Evolutionary conservation across 208 protist genomes (phyloP), one percentile per base, ranked within the genome.

Genomic region (Crithidia bombi): DNA sequence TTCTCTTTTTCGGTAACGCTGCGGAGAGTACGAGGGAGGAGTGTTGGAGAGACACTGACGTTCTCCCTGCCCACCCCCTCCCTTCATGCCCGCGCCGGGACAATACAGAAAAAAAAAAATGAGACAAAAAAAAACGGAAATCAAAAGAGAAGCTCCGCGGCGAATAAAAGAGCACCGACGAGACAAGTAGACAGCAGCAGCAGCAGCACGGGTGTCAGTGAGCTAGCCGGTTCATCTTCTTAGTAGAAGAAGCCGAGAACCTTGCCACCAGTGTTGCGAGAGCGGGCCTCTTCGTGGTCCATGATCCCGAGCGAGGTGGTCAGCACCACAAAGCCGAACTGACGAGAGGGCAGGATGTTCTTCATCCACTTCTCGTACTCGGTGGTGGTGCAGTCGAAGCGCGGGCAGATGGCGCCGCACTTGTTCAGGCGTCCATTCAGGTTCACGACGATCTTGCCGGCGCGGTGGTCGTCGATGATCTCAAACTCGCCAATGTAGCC

Each of bases 401-500:
- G 94, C 44, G 99, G 99, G 81, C 96, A 99, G 80, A 99, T 99
- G 76, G 99, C 99, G 63, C 98, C 99, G 89, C 98, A 99, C 95
- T 99, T 99, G 98, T 99, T 99, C 65, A 99, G 93, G 73, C 99
- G 97, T 65, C 99, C 99, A 80, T 99, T 99, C 32, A 99, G 97
- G 76, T 99, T 98, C 64, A 99, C 93, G 65, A 99, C 99, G 73
- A 99, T 99, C 91, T 99, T 99, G 73, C 99, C 98, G 19, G 93
- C 84, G 75, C 99, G 94, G 90, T 99, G 99, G 91, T 99, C 98
- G 89, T 99, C 99, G 79, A 99, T 94, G 85, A 99, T 91, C 90
- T 99, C 99, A 83, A 99, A 99, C 83, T 99, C 99, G 69, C 98
- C 98, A 91, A 99, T 99, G 97, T 99, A 99, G 87, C 98, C 98